A percentile compares a stretch with the other conserved stretches of the same genome.
These are phyloP conservation scores for Pichia exigua DNA, from an alignment of 805 yeast genomes.

Conservation along the genomic window DNA sequence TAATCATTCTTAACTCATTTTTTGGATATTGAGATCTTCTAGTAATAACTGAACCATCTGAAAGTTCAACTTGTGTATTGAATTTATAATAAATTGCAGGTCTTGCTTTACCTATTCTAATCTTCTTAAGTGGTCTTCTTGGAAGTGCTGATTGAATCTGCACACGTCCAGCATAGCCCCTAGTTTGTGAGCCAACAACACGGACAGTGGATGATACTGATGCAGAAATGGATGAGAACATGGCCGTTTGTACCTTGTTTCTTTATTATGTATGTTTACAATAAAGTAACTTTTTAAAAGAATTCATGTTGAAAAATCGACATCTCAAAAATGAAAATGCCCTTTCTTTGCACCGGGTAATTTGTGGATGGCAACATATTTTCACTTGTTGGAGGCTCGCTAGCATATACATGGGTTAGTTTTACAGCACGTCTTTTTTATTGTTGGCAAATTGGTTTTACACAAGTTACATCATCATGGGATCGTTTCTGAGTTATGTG, in stretches of 20 bases:
- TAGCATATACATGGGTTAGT: no score
- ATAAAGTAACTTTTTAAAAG: no score
- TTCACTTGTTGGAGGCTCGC: neutral
- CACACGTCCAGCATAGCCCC: slow-evolving; percentile 27
- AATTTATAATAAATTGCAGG: slow-evolving; percentile 91
- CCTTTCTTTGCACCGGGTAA: neutral
- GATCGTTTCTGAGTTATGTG: neutral
- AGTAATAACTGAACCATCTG: slow-evolving; percentile 85
- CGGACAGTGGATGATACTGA: neutral
- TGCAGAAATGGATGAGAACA: neutral
- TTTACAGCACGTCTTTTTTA: no score
- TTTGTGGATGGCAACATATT: neutral
- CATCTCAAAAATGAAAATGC: neutral
- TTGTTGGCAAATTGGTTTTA: no score
- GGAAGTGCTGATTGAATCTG: slow-evolving; percentile 25
- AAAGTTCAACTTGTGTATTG: slow-evolving; percentile 79
- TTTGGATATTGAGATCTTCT: slow-evolving; percentile 86
- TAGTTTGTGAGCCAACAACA: slow-evolving; percentile 4
- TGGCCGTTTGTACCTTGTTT: neutral
- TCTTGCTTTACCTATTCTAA: slow-evolving; percentile 75
- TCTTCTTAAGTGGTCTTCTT: slow-evolving; percentile 57
- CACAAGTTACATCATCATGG: neutral
- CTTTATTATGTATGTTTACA: no score
- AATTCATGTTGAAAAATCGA: neutral
- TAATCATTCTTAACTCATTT: slow-evolving; percentile 73